These are phyloP conservation scores for Inga laurina DNA, from an alignment of 306 rosid species.

Conservation along the genomic window DNA sequence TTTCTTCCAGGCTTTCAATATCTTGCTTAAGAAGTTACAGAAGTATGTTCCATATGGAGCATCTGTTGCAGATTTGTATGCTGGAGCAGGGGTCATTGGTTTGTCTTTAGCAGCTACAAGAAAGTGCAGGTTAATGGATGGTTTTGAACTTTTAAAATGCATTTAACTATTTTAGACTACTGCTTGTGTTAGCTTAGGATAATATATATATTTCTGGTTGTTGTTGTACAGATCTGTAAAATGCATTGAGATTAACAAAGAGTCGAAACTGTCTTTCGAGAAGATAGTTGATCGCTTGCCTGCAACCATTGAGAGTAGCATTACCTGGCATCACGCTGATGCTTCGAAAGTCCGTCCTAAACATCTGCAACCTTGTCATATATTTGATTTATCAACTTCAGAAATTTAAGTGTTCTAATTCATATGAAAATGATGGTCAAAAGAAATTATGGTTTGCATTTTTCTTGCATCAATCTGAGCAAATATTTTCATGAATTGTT, in stretches of 20 bases:
- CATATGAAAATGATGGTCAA: background rate
- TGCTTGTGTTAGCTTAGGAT: constrained; percentile 23
- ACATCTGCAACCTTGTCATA: constrained; percentile 34
- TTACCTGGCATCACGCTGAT: constrained; percentile 94
- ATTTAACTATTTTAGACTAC: constrained; percentile 15
- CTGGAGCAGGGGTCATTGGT: constrained; percentile 97
- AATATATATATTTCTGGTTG: constrained; percentile 20
- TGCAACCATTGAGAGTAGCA: constrained; percentile 60
- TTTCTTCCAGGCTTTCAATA: constrained; percentile 75
- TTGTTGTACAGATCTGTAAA: constrained; percentile 65
- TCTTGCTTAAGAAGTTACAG: constrained; percentile 82
- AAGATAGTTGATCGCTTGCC: constrained; percentile 84
- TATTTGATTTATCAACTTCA: constrained; percentile 23
- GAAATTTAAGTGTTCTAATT: constrained; percentile 9
- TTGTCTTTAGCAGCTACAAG: constrained; percentile 86
- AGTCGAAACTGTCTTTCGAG: constrained; percentile 88
- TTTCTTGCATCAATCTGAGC: background rate
- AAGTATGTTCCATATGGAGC: constrained; percentile 86
- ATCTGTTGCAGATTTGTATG: constrained; percentile 90
- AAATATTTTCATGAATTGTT: background rate
- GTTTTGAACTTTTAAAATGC: constrained; percentile 25
- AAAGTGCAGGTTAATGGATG: constrained; percentile 80
- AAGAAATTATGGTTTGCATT: background rate
- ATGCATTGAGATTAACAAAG: constrained; percentile 92
- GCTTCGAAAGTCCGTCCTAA: constrained; percentile 66